These are phyloP conservation scores for Hansenula sp. DNA, from an alignment of 1,139 yeast species.

Conservation along the genomic window DNA sequence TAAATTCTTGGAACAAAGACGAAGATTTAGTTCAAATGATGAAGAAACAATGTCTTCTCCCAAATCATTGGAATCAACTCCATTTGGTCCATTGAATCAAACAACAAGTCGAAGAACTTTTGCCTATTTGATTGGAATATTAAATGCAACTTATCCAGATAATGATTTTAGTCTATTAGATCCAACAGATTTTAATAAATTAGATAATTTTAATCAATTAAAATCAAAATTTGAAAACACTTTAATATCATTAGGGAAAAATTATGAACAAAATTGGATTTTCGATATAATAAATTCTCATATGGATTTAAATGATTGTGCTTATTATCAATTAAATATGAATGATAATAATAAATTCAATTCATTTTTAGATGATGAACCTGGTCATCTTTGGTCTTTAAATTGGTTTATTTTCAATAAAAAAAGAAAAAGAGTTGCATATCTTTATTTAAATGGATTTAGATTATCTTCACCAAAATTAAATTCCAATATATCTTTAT, in stretches of 20 bases:
- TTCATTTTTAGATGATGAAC: constrained; percentile 62
- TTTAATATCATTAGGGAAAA: constrained; percentile 70
- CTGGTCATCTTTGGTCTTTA: constrained; percentile 71
- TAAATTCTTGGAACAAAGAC: constrained; percentile 18
- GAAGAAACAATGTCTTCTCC: constrained; percentile 13
- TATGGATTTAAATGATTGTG: constrained; percentile 76
- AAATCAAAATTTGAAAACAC: constrained; percentile 76
- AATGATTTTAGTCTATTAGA: constrained; percentile 87
- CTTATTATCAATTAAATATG: constrained; percentile 53
- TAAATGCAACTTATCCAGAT: constrained; percentile 92
- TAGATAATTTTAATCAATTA: constrained; percentile 44
- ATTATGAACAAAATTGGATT: constrained; percentile 61
- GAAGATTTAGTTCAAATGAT: constrained; percentile 23
- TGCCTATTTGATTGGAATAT: constrained; percentile 84
- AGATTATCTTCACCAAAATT: constrained; percentile 26
- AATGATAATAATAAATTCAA: constrained; percentile 62
- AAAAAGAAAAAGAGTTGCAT: constrained; percentile 87
- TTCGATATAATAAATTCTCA: constrained; percentile 90
- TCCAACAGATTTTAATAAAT: constrained; percentile 77
- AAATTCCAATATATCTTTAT: constrained; percentile 16
- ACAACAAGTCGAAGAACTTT: constrained; percentile 83
- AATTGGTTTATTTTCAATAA: constrained; percentile 93
- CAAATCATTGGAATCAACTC: constrained; percentile 50
- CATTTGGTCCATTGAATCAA: constrained; percentile 90
- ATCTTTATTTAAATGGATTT: constrained; percentile 54